Evolutionary conservation across 1,284 basidiomycete species (phyloP).

Genomic region (Malassezia caprae): DNA sequence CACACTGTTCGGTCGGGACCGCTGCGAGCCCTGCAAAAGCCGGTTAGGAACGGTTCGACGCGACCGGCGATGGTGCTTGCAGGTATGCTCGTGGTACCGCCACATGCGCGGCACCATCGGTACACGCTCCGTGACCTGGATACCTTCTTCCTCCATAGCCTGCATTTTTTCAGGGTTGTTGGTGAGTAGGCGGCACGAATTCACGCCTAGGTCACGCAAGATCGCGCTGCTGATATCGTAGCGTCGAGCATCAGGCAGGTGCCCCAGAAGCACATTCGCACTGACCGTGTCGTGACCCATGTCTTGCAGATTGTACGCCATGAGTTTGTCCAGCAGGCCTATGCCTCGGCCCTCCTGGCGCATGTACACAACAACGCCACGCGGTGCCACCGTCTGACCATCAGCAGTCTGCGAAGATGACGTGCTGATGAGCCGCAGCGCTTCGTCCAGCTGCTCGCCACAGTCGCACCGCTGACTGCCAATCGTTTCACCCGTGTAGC

Average conservation of each 20-base stretch:
- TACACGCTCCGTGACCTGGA: constrained; percentile 72
- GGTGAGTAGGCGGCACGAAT: constrained; percentile 64
- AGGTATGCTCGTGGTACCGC: constrained; percentile 49
- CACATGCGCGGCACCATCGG: constrained; percentile 90
- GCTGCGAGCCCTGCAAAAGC: neutral
- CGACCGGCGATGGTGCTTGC: neutral
- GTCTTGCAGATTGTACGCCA: constrained; percentile 96
- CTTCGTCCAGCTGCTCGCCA: constrained; percentile 94
- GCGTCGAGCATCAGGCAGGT: constrained; percentile 82
- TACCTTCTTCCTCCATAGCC: constrained; percentile 72
- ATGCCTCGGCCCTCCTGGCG: constrained; percentile 99
- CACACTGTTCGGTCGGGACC: constrained; percentile 8
- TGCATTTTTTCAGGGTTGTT: constrained; percentile 97
- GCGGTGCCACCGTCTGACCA: constrained; percentile 15
- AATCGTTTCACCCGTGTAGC: constrained; percentile 95
- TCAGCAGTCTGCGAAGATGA: neutral
- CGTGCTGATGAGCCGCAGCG: constrained; percentile 71
- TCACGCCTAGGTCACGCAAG: constrained; percentile 72
- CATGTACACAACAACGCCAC: constrained; percentile 87
- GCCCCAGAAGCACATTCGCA: constrained; percentile 89
- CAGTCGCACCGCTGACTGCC: constrained; percentile 98
- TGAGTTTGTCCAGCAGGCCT: constrained; percentile 85
- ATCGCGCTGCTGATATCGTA: constrained; percentile 89
- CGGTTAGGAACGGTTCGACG: constrained; percentile 10
- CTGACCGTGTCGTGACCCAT: constrained; percentile 95